Evolutionary conservation across 2,329 filamentous ascomycete species (phyloP).

Genomic region (Westerdykella aurantiaca): DNA sequence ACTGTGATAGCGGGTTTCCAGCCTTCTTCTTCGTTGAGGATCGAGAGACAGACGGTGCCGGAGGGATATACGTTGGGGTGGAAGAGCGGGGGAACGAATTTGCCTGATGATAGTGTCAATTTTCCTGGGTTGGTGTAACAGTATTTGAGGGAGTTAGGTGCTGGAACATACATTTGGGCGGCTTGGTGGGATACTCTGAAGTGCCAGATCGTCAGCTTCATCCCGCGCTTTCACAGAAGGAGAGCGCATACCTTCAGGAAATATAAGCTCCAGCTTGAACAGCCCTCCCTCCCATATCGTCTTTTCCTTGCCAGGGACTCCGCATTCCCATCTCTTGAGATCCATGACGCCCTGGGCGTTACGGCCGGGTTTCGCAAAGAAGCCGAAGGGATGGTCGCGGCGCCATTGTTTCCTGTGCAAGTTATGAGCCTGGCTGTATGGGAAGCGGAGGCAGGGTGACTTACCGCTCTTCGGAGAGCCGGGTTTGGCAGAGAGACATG

Average conservation of each 20-base stretch:
- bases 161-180: constrained; percentile 78
- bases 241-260: constrained; percentile 72
- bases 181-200: constrained; percentile 94
- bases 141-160: background rate
- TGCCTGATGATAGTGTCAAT: constrained; percentile 55
- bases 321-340: constrained; percentile 93
- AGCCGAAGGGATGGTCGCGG: constrained; percentile 93
- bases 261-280: constrained; percentile 88
- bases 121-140: background rate
- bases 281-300: constrained; percentile 97
- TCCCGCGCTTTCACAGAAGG: background rate
- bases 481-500: constrained; percentile 86
- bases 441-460: background rate
- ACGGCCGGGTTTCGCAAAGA: constrained; percentile 84
- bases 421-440: constrained; percentile 11
- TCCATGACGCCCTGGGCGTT: constrained; percentile 77
- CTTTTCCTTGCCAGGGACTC: constrained; percentile 91
- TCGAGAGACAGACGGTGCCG: constrained; percentile 93
- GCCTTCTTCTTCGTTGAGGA: constrained; percentile 95
- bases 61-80: constrained; percentile 98
- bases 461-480: constrained; percentile 43
- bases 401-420: constrained; percentile 83
- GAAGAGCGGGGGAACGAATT: constrained; percentile 92
- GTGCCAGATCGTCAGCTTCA: constrained; percentile 1
- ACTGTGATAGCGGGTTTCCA: constrained; percentile 99